A percentile compares a stretch with the other conserved stretches of the same genome.
These are phyloP conservation scores for Luffa acutangula DNA, from an alignment of 306 rosid species.

Conservation along the genomic window DNA sequence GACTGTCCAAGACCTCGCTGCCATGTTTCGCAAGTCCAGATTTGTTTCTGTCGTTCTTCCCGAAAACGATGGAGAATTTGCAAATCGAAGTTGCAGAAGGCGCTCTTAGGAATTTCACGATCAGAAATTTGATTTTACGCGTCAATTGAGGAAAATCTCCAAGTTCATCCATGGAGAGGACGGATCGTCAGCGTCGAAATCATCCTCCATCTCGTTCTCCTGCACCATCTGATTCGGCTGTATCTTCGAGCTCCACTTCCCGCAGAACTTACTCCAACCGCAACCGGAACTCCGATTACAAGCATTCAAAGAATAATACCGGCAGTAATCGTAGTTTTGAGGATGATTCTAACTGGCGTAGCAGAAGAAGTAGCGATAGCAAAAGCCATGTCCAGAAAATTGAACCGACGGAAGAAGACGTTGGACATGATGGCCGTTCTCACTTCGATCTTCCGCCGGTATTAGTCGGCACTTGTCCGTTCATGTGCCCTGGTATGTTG, in stretches of 20 bases:
- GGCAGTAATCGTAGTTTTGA: constrained; percentile 9
- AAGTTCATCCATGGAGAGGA: constrained; percentile 7
- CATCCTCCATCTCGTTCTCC: constrained; percentile 14
- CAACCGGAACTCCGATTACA: constrained; percentile 12
- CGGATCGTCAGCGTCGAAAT: constrained; percentile 14
- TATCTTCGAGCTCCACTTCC: constrained; percentile 10
- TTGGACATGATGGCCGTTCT: constrained; percentile 14
- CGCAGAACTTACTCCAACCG: constrained; percentile 11
- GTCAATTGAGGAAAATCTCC: not conserved
- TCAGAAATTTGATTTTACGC: not conserved
- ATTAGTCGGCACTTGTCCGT: constrained; percentile 55
- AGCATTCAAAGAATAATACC: constrained; percentile 8
- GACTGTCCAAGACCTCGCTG: not conserved
- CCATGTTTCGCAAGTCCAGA: not conserved
- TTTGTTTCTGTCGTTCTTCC: not conserved
- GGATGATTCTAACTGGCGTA: not conserved
- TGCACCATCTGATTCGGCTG: constrained; percentile 1
- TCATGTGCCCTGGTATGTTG: constrained; percentile 76
- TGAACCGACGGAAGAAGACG: not conserved
- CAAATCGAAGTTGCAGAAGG: not conserved
- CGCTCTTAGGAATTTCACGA: not conserved
- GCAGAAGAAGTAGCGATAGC: constrained; percentile 7
- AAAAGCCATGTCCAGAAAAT: not conserved
- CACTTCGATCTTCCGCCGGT: constrained; percentile 14
- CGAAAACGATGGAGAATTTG: not conserved